Conservation (phyloP, 306 rosid genomes). For the Corylus heterophylla region DNA sequence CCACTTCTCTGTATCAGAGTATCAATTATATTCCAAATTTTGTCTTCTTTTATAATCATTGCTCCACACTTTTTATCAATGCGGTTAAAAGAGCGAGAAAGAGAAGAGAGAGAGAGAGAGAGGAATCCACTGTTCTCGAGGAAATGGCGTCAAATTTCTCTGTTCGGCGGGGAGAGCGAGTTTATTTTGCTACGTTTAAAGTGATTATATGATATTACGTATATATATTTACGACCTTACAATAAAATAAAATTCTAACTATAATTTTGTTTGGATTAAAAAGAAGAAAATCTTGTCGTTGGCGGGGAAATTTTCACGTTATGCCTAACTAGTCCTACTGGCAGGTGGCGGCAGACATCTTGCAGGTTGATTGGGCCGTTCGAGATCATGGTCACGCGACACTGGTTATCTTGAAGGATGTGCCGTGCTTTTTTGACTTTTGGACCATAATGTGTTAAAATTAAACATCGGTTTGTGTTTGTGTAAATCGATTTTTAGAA, state of each 20-base stretch:
- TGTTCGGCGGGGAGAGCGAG: not conserved
- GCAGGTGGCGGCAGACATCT: not conserved
- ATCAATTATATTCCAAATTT: slow-evolving; percentile 10
- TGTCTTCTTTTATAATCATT: slow-evolving; percentile 39
- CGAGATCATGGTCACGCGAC: not conserved
- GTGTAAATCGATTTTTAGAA: no score
- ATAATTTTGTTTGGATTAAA: no score
- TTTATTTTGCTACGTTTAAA: no score
- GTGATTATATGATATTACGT: no score
- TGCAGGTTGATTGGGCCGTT: slow-evolving; percentile 18
- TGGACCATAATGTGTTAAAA: not conserved
- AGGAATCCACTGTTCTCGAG: slow-evolving; percentile 63
- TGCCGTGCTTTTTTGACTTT: slow-evolving; percentile 51
- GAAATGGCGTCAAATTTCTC: slow-evolving; percentile 44
- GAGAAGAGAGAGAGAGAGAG: not conserved
- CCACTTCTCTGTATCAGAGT: slow-evolving; percentile 24
- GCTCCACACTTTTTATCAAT: slow-evolving; percentile 16
- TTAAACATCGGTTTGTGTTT: no score
- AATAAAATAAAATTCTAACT: no score
- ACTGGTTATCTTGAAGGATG: slow-evolving; percentile 7
- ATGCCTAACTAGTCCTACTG: no score
- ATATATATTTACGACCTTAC: no score
- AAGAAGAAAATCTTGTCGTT: no score
- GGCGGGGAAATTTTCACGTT: no score
- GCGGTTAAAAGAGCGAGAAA: slow-evolving; percentile 18